A percentile compares a stretch with the other conserved stretches of the same genome.
phyloP scores from a whole-genome alignment of 176 grass and related monocot genomes.

The Carex pumila region DNA sequence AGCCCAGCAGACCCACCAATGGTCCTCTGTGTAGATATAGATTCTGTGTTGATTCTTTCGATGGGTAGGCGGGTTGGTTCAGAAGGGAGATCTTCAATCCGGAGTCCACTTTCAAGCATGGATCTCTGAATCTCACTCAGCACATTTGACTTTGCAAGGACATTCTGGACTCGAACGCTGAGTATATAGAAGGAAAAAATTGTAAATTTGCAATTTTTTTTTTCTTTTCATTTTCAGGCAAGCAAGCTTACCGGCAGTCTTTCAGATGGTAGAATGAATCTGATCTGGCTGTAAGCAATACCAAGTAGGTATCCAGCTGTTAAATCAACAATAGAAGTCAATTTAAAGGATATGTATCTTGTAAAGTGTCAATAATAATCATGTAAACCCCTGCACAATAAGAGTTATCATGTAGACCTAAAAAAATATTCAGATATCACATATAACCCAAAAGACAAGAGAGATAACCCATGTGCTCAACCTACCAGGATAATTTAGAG shows the following conservation, averaged over 20 bases:
- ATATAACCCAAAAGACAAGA: neutral
- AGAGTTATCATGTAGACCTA: neutral
- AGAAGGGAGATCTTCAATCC: slow-evolving; percentile 62
- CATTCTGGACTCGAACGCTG: slow-evolving; percentile 70
- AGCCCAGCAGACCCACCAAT: slow-evolving; percentile 81
- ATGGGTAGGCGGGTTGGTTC: slow-evolving; percentile 30
- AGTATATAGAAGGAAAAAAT: neutral
- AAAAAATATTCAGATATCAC: neutral
- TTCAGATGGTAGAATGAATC: slow-evolving; percentile 95
- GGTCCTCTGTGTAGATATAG: slow-evolving; percentile 30
- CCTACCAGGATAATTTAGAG: neutral
- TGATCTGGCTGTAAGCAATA: slow-evolving; percentile 65
- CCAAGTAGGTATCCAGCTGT: slow-evolving; percentile 75
- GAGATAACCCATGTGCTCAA: neutral
- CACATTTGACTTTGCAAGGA: slow-evolving; percentile 81
- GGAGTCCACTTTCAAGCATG: slow-evolving; percentile 51
- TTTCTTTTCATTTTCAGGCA: neutral
- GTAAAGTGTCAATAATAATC: neutral
- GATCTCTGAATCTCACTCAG: slow-evolving; percentile 78
- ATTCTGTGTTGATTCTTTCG: slow-evolving; percentile 30
- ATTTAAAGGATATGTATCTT: neutral
- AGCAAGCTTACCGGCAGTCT: slow-evolving; percentile 70
- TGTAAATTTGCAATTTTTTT: neutral
- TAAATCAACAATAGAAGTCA: slow-evolving; percentile 28
- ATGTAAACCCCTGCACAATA: neutral